Percentiles rank a stretch among this genome's conserved stretches.
These are phyloP conservation scores for Penicillium sp. DNA, from an alignment of 2,329 filamentous ascomycete genomes.

Conservation along the genomic window DNA sequence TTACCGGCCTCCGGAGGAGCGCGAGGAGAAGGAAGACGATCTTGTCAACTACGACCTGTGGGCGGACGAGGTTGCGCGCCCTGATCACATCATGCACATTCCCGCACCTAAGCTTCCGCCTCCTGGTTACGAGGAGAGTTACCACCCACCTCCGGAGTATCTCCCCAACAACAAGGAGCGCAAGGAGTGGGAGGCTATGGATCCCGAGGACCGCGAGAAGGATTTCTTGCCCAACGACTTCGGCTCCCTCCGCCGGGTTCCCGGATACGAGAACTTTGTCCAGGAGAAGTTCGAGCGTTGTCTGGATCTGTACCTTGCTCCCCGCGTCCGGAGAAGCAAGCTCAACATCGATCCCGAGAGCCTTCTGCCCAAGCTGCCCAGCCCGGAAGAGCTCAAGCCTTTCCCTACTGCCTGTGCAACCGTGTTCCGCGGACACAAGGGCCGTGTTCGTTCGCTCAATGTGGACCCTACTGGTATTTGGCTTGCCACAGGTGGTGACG, in stretches of 20 bases:
- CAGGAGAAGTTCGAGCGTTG: conserved; percentile 97
- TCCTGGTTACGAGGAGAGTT: conserved; percentile 91
- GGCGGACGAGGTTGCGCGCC: conserved; percentile 82
- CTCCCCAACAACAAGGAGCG: conserved; percentile 81
- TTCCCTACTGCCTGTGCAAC: conserved; percentile 90
- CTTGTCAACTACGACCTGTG: conserved; percentile 83
- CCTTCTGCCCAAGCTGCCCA: conserved; percentile 86
- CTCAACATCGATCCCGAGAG: conserved; percentile 96
- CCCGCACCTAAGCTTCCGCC: conserved; percentile 90
- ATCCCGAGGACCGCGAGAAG: conserved; percentile 86
- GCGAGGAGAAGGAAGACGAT: conserved; percentile 70
- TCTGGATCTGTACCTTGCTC: conserved; percentile 91
- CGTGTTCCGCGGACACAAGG: conserved; percentile 83
- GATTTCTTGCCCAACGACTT: conserved; percentile 83
- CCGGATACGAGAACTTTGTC: conserved; percentile 83
- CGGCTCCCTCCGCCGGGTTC: conserved; percentile 82
- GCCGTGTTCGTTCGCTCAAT: conserved; percentile 77
- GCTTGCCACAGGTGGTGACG: conserved; percentile 89
- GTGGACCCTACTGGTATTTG: conserved; percentile 83
- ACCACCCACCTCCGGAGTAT: conserved; percentile 94
- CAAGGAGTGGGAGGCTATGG: conserved; percentile 77
- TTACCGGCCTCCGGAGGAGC: conserved; percentile 73
- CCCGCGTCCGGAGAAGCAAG: conserved; percentile 85
- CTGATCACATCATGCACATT: conserved; percentile 89
- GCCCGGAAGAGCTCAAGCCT: conserved; percentile 87